Percentiles rank a stretch among this genome's conserved stretches.
These are phyloP conservation scores for Umbelopsis isabellina DNA, from an alignment of 192 early-diverging fungal genomes.

Conservation along the genomic window DNA sequence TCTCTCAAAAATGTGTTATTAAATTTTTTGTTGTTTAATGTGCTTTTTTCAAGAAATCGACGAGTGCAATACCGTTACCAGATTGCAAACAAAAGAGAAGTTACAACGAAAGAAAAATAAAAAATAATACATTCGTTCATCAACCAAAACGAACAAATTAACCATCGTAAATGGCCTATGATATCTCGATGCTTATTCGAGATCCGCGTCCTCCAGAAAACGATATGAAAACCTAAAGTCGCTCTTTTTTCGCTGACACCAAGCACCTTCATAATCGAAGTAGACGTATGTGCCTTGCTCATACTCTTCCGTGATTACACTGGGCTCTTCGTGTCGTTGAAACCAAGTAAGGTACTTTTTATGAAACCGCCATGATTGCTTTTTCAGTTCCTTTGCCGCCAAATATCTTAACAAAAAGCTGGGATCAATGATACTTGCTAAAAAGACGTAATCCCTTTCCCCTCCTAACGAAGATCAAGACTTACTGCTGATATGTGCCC, in stretches of 20 bases:
- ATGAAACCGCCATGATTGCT: constrained; percentile 98
- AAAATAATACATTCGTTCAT: constrained; percentile 19
- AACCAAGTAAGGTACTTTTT: constrained; percentile 99
- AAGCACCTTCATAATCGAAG: constrained; percentile 97
- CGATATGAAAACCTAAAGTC: constrained; percentile 96
- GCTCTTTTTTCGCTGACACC: constrained; percentile 96
- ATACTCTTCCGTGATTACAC: constrained; percentile 93
- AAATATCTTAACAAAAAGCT: constrained; percentile 66
- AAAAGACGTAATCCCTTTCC: background rate
- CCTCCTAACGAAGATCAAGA: constrained; percentile 14
- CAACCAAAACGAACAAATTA: background rate
- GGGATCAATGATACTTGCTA: background rate
- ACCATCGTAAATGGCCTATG: background rate
- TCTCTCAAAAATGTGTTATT: too few relatives aligned
- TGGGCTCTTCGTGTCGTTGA: constrained; percentile 96
- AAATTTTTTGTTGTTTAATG: too few relatives aligned
- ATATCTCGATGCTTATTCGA: constrained; percentile 47
- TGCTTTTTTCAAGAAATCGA: too few relatives aligned
- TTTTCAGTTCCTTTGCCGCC: constrained; percentile 93
- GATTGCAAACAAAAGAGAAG: too few relatives aligned
- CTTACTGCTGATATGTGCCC: constrained; percentile 95
- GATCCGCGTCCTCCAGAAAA: constrained; percentile 82
- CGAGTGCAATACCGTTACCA: too few relatives aligned
- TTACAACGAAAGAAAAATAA: background rate
- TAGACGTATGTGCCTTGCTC: constrained; percentile 98